These are phyloP conservation scores for Daldinia sp. DNA, from an alignment of 2,329 filamentous ascomycete species.

Conservation along the genomic window DNA sequence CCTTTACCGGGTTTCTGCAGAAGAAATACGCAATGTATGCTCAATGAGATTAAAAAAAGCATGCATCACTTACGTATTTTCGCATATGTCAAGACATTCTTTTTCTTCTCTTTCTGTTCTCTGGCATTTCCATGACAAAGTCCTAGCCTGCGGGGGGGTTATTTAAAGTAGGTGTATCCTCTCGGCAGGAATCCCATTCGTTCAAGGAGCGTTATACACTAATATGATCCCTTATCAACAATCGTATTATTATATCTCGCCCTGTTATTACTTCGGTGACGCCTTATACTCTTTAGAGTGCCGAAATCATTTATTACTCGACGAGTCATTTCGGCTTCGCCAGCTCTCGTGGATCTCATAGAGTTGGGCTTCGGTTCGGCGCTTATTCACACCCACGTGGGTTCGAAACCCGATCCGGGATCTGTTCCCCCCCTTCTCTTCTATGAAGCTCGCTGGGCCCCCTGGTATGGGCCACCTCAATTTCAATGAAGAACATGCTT, in stretches of 20 bases:
- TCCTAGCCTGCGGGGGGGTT: conserved; percentile 30
- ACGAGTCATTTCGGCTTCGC: conserved; percentile 9
- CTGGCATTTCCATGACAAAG: conserved; percentile 5
- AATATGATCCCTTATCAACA: conserved; percentile 26
- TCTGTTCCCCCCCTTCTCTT: background rate
- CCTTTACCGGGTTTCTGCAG: conserved; percentile 3
- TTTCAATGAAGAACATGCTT: conserved; percentile 28
- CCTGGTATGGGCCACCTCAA: conserved; percentile 7
- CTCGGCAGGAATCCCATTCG: conserved; percentile 39
- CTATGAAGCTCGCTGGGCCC: background rate
- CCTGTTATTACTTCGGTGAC: conserved; percentile 17
- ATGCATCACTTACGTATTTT: conserved; percentile 18
- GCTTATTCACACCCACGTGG: conserved; percentile 32
- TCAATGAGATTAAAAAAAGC: conserved; percentile 7
- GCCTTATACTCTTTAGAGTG: background rate
- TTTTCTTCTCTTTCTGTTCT: conserved; percentile 11
- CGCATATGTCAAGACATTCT: conserved; percentile 3
- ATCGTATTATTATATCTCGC: conserved; percentile 16
- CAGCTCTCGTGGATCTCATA: background rate
- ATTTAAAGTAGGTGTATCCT: conserved; percentile 15
- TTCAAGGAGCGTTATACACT: conserved; percentile 2
- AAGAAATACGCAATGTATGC: background rate
- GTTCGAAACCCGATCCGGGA: conserved; percentile 28
- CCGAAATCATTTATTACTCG: conserved; percentile 4
- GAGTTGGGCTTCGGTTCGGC: conserved; percentile 20